Conservation (phyloP, 768 basidiomycete species). For the Amanita fuliginea region DNA sequence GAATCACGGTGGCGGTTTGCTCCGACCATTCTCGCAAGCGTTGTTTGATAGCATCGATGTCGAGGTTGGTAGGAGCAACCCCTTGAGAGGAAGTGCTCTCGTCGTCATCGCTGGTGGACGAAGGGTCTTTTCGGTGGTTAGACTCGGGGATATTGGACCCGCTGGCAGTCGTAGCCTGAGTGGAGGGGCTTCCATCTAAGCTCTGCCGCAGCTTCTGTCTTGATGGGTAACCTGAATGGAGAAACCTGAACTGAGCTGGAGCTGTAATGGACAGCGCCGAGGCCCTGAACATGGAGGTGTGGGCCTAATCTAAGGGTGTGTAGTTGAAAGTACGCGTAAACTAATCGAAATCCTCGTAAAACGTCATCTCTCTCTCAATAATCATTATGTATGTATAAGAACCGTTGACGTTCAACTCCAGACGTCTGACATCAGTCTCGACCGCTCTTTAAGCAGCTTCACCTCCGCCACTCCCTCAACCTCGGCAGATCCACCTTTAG, state of each 20-base stretch:
- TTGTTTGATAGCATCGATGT: constrained; percentile 25
- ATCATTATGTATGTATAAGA: not conserved
- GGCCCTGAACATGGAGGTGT: constrained; percentile 21
- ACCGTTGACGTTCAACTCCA: constrained; percentile 51
- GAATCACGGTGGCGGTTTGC: constrained; percentile 30
- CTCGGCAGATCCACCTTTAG: constrained; percentile 82
- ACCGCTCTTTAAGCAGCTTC: constrained; percentile 92
- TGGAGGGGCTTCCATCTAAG: constrained; percentile 1
- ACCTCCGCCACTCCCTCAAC: constrained; percentile 87
- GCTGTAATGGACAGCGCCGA: constrained; percentile 16
- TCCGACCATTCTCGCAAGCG: constrained; percentile 42
- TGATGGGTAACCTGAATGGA: not conserved
- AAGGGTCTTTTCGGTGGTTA: not conserved
- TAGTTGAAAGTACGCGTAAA: constrained; percentile 1
- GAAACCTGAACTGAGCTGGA: constrained; percentile 4
- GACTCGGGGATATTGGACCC: not conserved
- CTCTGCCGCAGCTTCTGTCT: not conserved
- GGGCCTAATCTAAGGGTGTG: not conserved
- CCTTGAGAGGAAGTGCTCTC: not conserved
- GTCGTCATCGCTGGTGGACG: not conserved
- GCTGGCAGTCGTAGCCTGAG: not conserved
- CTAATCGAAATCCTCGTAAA: not conserved
- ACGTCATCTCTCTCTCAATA: not conserved
- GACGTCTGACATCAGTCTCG: constrained; percentile 77
- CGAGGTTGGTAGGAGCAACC: not conserved